phyloP scores from a whole-genome alignment of 768 basidiomycete genomes.

The Crepidotus variabilis region DNA sequence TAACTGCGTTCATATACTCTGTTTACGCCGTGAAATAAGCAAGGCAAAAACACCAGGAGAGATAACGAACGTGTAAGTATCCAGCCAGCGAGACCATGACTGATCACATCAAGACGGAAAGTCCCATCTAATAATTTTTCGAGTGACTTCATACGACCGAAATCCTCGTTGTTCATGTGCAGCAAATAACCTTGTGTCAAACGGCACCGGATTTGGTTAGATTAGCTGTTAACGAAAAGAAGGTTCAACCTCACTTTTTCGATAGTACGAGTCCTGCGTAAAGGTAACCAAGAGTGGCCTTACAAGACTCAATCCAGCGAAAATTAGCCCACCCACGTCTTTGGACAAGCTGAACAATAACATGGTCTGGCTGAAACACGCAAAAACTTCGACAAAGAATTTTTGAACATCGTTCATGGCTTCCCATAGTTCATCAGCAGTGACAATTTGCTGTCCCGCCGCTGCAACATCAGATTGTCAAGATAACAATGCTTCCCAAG shows the following conservation, averaged over 20 bases:
- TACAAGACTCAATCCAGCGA: constrained; percentile 29
- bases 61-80: constrained; percentile 23
- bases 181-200: constrained; percentile 21
- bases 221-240: background rate
- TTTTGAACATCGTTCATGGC: background rate
- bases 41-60: background rate
- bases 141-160: constrained; percentile 28
- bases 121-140: constrained; percentile 19
- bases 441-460: background rate
- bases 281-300: constrained; percentile 24
- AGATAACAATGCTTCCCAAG: background rate
- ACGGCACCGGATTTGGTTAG: background rate
- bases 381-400: background rate
- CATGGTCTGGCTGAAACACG: constrained; percentile 15
- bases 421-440: background rate
- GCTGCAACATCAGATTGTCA: background rate
- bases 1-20: constrained; percentile 27
- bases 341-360: constrained; percentile 28
- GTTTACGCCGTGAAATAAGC: constrained; percentile 22
- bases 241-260: constrained; percentile 21
- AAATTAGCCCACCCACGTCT: constrained; percentile 28
- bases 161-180: constrained; percentile 25
- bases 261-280: constrained; percentile 20
- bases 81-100: constrained; percentile 28
- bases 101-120: constrained; percentile 36